These are phyloP conservation scores for Talaromyces sp. DNA, from an alignment of 2,329 filamentous ascomycete genomes.

Conservation along the genomic window DNA sequence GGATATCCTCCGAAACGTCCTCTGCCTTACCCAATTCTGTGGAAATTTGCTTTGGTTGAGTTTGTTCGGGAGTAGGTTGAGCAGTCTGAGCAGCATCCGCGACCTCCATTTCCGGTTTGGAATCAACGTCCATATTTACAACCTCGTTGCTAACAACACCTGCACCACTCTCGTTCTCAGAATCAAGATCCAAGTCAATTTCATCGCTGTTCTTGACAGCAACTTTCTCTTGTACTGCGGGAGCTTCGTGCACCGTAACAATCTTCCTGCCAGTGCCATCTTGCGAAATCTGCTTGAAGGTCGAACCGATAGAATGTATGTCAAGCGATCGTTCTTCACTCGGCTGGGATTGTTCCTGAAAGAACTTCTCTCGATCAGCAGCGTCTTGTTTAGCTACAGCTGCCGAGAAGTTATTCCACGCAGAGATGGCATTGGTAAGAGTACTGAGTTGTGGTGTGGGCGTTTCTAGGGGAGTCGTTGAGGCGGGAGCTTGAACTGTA, in stretches of 20 bases:
- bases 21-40: slow-evolving; percentile 11
- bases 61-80: background rate
- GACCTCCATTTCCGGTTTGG: background rate
- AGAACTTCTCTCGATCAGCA: slow-evolving; percentile 30
- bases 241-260: slow-evolving; percentile 22
- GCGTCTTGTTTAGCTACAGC: slow-evolving; percentile 33
- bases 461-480: background rate
- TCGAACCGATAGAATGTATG: slow-evolving; percentile 19
- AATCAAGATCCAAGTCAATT: slow-evolving; percentile 36
- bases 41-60: background rate
- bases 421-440: slow-evolving; percentile 24
- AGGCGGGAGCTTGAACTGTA: background rate
- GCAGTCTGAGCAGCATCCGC: background rate
- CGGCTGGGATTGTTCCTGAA: slow-evolving; percentile 23
- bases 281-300: slow-evolving; percentile 38
- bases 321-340: background rate
- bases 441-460: background rate
- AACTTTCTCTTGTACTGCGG: slow-evolving; percentile 14
- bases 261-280: slow-evolving; percentile 22
- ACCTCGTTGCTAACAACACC: background rate
- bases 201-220: slow-evolving; percentile 39
- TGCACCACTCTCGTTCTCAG: slow-evolving; percentile 17
- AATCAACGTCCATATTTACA: background rate
- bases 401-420: slow-evolving; percentile 40
- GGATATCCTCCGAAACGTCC: slow-evolving; percentile 61